A percentile compares a stretch with the other conserved stretches of the same genome.
Conservation (phyloP, 345 rosid species). For the Dipteronia sinensis region DNA sequence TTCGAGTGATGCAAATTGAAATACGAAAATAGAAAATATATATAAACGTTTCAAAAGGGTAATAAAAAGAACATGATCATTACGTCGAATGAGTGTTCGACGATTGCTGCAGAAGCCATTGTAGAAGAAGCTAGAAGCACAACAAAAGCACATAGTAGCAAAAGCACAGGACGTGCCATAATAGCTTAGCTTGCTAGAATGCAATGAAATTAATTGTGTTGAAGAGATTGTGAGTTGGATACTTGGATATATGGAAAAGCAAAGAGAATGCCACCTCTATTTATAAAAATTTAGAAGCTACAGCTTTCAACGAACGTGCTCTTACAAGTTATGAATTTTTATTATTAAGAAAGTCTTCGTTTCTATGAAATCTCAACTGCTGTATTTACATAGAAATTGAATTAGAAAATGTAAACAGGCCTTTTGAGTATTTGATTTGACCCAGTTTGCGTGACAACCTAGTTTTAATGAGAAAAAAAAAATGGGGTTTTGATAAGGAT, state of each 20-base stretch:
- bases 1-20: no score
- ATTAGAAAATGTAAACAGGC: background rate
- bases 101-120: conserved; percentile 60
- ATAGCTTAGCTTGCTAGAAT: no score
- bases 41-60: background rate
- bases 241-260: background rate
- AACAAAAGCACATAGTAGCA: conserved; percentile 35
- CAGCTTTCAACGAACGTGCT: background rate
- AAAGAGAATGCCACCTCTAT: background rate
- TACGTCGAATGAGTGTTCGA: conserved; percentile 80
- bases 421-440: background rate
- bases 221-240: background rate
- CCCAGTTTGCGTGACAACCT: conserved; percentile 28
- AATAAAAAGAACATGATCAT: background rate
- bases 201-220: no score
- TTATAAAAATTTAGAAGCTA: background rate
- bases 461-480: background rate
- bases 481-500: background rate
- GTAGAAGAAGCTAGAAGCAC: conserved; percentile 43
- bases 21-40: background rate
- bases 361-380: conserved; percentile 5
- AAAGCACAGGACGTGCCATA: conserved; percentile 38
- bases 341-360: no score
- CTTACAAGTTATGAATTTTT: background rate
- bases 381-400: background rate